phyloP scores from a whole-genome alignment of 495 filamentous ascomycete genomes.

The Clavariopsis aquatica region DNA sequence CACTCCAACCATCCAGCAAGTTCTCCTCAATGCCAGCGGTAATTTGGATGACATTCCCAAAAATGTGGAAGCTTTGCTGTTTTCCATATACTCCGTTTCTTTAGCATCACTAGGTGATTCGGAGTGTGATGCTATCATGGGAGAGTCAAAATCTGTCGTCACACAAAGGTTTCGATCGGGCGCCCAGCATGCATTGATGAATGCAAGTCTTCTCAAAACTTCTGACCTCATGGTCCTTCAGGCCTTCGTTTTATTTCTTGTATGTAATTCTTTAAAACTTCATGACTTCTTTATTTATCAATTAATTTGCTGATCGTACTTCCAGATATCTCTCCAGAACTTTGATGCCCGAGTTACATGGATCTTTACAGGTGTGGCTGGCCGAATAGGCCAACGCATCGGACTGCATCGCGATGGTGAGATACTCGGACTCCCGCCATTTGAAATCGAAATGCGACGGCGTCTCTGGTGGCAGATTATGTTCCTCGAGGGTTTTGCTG shows the following conservation, averaged over 20 bases:
- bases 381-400: conserved; percentile 50
- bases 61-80: conserved; percentile 50
- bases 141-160: conserved; percentile 48
- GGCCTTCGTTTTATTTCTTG: conserved; percentile 55
- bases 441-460: conserved; percentile 45
- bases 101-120: conserved; percentile 50
- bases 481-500: conserved; percentile 37
- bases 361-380: conserved; percentile 47
- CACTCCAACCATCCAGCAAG: conserved; percentile 61
- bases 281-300: not conserved
- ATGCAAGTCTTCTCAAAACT: conserved; percentile 54
- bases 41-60: conserved; percentile 48
- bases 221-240: conserved; percentile 57
- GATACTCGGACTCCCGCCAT: conserved; percentile 33
- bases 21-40: conserved; percentile 49
- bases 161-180: conserved; percentile 50
- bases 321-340: conserved; percentile 43
- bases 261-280: conserved; percentile 40
- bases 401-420: conserved; percentile 47
- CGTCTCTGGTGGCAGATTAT: conserved; percentile 45
- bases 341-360: conserved; percentile 54
- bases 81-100: conserved; percentile 57
- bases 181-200: conserved; percentile 52
- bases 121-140: conserved; percentile 54
- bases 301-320: not conserved